Evolutionary conservation across 345 rosid species (phyloP).

Genomic region (Ricinus communis): DNA sequence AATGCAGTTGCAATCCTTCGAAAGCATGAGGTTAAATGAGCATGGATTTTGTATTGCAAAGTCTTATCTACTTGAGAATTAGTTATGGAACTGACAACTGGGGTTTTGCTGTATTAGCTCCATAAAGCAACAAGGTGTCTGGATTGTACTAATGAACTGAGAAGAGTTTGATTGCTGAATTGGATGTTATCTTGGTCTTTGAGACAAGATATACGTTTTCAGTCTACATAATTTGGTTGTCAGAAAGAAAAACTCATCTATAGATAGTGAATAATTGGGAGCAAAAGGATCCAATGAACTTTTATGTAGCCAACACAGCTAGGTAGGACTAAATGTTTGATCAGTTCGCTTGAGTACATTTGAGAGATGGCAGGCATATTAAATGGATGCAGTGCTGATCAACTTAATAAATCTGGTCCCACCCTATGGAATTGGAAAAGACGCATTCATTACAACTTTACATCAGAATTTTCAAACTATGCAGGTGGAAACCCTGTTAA

Average conservation of each 20-base stretch:
- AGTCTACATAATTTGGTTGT: neutral
- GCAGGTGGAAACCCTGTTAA: too few relatives aligned
- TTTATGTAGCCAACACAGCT: neutral
- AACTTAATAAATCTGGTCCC: too few relatives aligned
- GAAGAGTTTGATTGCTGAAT: neutral
- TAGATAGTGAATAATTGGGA: neutral
- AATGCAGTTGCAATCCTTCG: too few relatives aligned
- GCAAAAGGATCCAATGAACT: too few relatives aligned
- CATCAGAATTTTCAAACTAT: too few relatives aligned
- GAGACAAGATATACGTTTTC: too few relatives aligned
- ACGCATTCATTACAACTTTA: too few relatives aligned
- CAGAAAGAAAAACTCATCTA: neutral
- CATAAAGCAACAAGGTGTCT: neutral
- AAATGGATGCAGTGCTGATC: too few relatives aligned
- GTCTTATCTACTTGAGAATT: neutral
- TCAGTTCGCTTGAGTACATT: neutral
- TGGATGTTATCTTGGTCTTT: neutral
- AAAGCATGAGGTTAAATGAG: too few relatives aligned
- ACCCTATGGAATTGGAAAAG: too few relatives aligned
- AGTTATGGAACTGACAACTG: too few relatives aligned
- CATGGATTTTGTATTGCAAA: neutral
- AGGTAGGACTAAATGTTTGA: neutral
- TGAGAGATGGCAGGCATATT: neutral
- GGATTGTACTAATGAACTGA: neutral
- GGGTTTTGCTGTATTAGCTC: too few relatives aligned